Conservation (phyloP, 257 asterid genomes). For the Solanum virginianum region DNA sequence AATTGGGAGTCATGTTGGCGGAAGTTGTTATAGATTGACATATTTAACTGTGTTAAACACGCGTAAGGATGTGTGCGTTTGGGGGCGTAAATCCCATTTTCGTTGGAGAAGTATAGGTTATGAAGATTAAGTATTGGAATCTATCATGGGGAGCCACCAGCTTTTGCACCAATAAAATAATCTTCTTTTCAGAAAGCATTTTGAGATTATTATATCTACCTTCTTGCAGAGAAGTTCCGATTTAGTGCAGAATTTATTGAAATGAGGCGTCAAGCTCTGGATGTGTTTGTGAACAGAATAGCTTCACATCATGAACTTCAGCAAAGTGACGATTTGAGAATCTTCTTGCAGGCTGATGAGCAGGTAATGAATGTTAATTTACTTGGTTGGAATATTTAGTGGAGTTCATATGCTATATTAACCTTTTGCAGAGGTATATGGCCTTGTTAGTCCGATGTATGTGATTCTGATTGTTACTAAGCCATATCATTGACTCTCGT, state of each 20-base stretch:
- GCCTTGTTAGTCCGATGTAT: neutral
- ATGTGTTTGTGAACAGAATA: slow-evolving; percentile 75
- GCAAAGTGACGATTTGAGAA: slow-evolving; percentile 83
- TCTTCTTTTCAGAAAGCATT: neutral
- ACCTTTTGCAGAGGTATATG: neutral
- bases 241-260: slow-evolving; percentile 93
- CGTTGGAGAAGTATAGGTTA: neutral
- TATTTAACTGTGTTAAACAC: neutral
- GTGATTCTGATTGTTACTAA: neutral
- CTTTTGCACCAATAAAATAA: neutral
- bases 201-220: slow-evolving; percentile 7
- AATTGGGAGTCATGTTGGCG: neutral
- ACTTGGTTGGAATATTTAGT: neutral
- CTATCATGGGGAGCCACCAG: neutral
- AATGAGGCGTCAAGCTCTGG: slow-evolving; percentile 93
- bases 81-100: neutral
- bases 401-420: neutral
- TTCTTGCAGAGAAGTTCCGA: slow-evolving; percentile 68
- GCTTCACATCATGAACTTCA: slow-evolving; percentile 83
- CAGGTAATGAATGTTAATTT: slow-evolving; percentile 37
- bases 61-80: neutral
- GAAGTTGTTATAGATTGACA: neutral
- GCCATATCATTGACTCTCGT: neutral
- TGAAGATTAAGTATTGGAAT: neutral
- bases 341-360: slow-evolving; percentile 88